Evolutionary conservation across 1,284 basidiomycete genomes (phyloP), one percentile per base, ranked within the genome.

Genomic region (Cutaneotrichosporon cutaneum): DNA sequence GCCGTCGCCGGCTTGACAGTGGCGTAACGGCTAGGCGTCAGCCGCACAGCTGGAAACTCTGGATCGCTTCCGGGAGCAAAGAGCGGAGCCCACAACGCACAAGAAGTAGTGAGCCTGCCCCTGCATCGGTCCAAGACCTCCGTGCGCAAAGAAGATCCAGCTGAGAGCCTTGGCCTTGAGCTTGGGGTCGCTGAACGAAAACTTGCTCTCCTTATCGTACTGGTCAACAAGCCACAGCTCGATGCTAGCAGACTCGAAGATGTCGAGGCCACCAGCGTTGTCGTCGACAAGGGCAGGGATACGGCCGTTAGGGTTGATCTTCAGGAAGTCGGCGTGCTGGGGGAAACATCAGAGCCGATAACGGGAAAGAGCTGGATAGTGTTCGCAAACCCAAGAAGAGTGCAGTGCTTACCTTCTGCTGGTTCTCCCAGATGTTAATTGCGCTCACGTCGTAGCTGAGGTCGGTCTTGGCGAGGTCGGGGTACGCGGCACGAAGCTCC

Each of bases 101-200:
- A 58, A 24, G 39, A 59, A 62, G 27, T 30, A 16, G 53, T 53
- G 45, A 1, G 32, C 35, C 39, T 62, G 61, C 45, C 61, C 87
- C 58, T 73, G 68, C 73, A 77, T 77, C 21, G 75, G 74, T 35
- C 72, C 73, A 14, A 74, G 58, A 58, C 75, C 77, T 21, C 75
- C 75, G 50, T 78, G 75, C 48, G 83, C 82, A 66, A 88, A 92
- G 79, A 90, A 89, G 50, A 91, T 86, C 90, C 89, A 92, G 70
- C 89, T 88, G 22, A 88, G 70, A 75, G 85, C 82, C 73, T 87
- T 84, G 71, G 84, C 86, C 33, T 70, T 66, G 52, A 79, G 76
- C n/a, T 73, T 67, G 1, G 81, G 74, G 66, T 75, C 72, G 36
- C 82, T 79, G 71, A 86, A 87, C 63, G 79, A 82, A 67, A 88